Conservation (phyloP, 202 grass and related monocot genomes). For the Musa balbisiana region DNA sequence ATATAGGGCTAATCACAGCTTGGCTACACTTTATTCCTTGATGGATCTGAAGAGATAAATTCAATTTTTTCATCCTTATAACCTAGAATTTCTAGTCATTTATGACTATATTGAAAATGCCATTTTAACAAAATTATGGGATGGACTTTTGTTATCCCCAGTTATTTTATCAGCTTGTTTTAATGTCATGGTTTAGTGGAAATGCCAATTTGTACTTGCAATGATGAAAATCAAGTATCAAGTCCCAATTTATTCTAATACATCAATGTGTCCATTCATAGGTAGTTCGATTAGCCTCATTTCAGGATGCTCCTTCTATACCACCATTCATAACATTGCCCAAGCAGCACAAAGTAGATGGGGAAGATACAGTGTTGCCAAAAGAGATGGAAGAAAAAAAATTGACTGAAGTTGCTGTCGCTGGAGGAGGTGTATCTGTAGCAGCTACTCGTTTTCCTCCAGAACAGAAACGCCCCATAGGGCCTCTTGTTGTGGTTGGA, state of each 20-base stretch:
- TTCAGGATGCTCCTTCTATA: slow-evolving; percentile 89
- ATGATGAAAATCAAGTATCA: background rate
- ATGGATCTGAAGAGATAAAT: no score
- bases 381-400: slow-evolving; percentile 92
- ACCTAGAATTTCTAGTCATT: no score
- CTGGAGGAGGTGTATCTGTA: slow-evolving; percentile 95
- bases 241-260: background rate
- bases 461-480: slow-evolving; percentile 91
- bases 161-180: no score
- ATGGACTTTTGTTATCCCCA: no score
- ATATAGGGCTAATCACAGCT: no score
- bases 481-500: slow-evolving; percentile 85
- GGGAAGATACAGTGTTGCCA: slow-evolving; percentile 55
- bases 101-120: no score
- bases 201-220: background rate
- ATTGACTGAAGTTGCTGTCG: slow-evolving; percentile 89
- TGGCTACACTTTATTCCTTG: no score
- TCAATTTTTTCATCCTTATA: no score
- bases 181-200: background rate
- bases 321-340: slow-evolving; percentile 88
- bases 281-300: slow-evolving; percentile 96
- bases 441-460: slow-evolving; percentile 85
- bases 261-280: slow-evolving; percentile 26
- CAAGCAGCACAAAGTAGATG: slow-evolving; percentile 67
- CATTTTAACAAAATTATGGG: no score